Evolutionary conservation across 164 flowering plant genomes (phyloP).

Genomic region (Santalum album): DNA sequence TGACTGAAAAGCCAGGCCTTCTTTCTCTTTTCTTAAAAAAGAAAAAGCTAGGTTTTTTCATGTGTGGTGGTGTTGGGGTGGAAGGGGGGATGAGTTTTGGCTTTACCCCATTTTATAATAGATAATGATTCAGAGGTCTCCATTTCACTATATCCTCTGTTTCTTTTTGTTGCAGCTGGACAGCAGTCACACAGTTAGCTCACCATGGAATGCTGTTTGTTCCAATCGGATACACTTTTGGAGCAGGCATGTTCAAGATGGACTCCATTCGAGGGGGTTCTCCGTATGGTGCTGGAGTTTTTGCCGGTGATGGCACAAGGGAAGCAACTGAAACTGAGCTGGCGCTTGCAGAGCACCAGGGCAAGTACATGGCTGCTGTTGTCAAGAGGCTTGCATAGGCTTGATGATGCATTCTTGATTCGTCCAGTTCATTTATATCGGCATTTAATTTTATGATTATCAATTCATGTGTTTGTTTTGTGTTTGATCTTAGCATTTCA

Average conservation of each 20-base stretch:
- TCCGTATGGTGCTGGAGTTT: constrained; percentile 48
- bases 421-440: neutral
- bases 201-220: constrained; percentile 51
- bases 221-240: constrained; percentile 49
- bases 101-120: too few species aligned
- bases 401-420: constrained; percentile 4
- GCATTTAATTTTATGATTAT: neutral
- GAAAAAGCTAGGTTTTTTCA: too few species aligned
- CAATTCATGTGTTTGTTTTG: constrained; percentile 2
- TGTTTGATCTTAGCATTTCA: constrained; percentile 8
- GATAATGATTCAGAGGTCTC: too few species aligned
- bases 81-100: too few species aligned
- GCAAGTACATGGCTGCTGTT: constrained; percentile 43
- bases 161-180: constrained; percentile 28
- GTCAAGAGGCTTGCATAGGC: constrained; percentile 29
- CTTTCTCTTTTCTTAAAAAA: too few species aligned
- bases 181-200: constrained; percentile 37
- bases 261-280: constrained; percentile 40
- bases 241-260: constrained; percentile 50
- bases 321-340: constrained; percentile 34
- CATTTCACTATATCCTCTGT: neutral
- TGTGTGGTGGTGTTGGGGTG: too few species aligned
- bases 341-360: constrained; percentile 49
- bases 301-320: constrained; percentile 45
- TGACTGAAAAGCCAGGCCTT: too few species aligned